Evolutionary conservation across 768 basidiomycete genomes (phyloP), one percentile per base, ranked within the genome.

Genomic region (Psilocybe cyanescens): DNA sequence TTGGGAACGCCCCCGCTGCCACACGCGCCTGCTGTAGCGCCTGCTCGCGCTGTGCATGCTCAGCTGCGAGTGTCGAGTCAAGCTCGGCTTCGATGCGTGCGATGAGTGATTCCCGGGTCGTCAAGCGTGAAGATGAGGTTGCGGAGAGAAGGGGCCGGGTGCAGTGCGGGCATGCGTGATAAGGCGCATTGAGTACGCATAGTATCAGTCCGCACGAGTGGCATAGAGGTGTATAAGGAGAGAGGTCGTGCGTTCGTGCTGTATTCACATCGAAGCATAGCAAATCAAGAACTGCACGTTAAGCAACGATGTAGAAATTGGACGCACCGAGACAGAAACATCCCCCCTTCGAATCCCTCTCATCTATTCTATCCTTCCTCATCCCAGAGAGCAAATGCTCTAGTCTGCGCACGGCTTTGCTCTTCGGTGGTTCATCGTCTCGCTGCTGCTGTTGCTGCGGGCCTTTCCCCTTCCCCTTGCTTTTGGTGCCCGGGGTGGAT

Each of bases 241-340:
- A 91, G n/a, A 91, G 74, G 1, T 72, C 59, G 58, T 91, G 89
- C 19, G 75, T 72, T 50, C 86, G 76, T 2, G 88, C 89, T 90
- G 52, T 46, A 37, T 50, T 50, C 39, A 29, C 17, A 58, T 54
- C 48, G 49, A 48, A 17, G 24, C 24, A 24, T 24, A 24, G 24
- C 24, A 24, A 45, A 16, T n/a, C 30, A 33, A 50, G n/a, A 55
- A 17, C n/a, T 17, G 47, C 33, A 53, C 8, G n/a, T 24, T 24
- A 24, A 24, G 24, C 24, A 29, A 8, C n/a, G 44, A 11, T 8
- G 37, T 53, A 46, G 11, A 29, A 4, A 8, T 44, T 1, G 11
- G 30, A 65, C 74, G 33, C 55, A 86, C 89, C 87, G 76, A 85
- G 83, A 65, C 89, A 91, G 67, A 88, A 91, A 67, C 89, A 91